Base-by-base conservation (phyloP, 2,329 filamentous ascomycete species). In the Botrytis tulipae region DNA sequence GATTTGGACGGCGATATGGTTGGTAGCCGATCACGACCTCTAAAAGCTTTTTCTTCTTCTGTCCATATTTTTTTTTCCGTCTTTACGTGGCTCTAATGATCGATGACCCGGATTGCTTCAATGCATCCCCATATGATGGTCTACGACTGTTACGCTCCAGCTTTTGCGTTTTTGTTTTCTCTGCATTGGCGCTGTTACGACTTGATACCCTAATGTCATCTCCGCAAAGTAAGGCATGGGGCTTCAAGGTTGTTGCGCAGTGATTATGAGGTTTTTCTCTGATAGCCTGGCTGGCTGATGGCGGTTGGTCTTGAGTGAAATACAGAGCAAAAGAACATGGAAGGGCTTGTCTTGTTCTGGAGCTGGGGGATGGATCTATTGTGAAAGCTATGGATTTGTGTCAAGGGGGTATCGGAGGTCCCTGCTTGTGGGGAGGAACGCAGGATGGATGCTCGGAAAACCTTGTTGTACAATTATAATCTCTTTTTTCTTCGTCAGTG, bases 381-480 rank as follows among this genome's bases (percentile, higher is more conserved):
- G 69, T 44, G 20, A 72, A 72, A 69, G 48, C 42, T 59, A 25
- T 61, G 69, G 70, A 71, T 51, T 71, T 44, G 29, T 62, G 46
- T 51, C 61, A 70, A 44, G 51, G 42, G 37, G 29, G 42, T 18
- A 32, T 60, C 35, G 51, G 68, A 46, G 71, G 60, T 66, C 60
- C 54, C 61, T 59, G 71, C 69, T 73, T 72, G 63, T 74, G 78
- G 72, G 74, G 73, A 75, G 74, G 73, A 69, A 68, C 48, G 70
- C 46, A 71, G 73, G 69, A 66, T 73, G 70, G 63, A 69, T 73
- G 62, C 66, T 73, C 74, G 73, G 76, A 76, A 76, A 72, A 75
- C 62, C 65, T 70, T 74, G 77, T 77, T 80, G 79, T 80, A 80
- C 77, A 80, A 80, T 79, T 80, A 81, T 74, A 79, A 78, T 78